Percentiles rank a stretch among this genome's conserved stretches.
These are phyloP conservation scores for Monosporascus sp. DNA, from an alignment of 2,329 filamentous ascomycete species.

Conservation along the genomic window DNA sequence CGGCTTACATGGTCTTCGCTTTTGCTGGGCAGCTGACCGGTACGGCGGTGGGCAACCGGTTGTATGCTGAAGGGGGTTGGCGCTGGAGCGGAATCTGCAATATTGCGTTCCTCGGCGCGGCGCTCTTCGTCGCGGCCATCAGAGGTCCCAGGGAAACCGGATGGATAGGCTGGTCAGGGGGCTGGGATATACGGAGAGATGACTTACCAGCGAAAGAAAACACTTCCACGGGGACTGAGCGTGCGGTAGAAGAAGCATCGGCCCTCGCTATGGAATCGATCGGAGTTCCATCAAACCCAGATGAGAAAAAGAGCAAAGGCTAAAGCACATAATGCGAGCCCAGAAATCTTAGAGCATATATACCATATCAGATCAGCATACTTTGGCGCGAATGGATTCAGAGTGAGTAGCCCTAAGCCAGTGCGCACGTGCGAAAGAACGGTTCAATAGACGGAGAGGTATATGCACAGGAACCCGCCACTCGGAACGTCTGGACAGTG, in stretches of 20 bases:
- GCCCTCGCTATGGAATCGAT: neutral
- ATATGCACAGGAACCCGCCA: too few relatives aligned
- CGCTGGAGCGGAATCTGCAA: slow-evolving; percentile 38
- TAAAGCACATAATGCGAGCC: too few relatives aligned
- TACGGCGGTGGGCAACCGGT: slow-evolving; percentile 50
- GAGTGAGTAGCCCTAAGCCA: too few relatives aligned
- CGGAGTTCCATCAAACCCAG: too few relatives aligned
- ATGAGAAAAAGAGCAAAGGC: too few relatives aligned
- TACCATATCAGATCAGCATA: too few relatives aligned
- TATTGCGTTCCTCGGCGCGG: slow-evolving; percentile 32
- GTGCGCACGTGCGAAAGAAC: too few relatives aligned
- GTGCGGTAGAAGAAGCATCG: slow-evolving; percentile 5
- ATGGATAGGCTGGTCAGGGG: slow-evolving; percentile 38
- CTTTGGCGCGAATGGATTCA: too few relatives aligned
- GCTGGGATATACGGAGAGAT: slow-evolving; percentile 29
- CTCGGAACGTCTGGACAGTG: too few relatives aligned
- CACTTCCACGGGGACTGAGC: neutral
- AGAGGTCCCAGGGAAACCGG: slow-evolving; percentile 34
- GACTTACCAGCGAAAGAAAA: slow-evolving; percentile 3
- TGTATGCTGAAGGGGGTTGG: slow-evolving; percentile 49
- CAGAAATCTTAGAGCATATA: too few relatives aligned
- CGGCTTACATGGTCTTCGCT: slow-evolving; percentile 71
- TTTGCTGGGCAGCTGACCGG: slow-evolving; percentile 70
- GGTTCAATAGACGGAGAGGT: too few relatives aligned
- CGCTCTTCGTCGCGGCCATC: slow-evolving; percentile 29